phyloP scores from a whole-genome alignment of 257 asterid genomes.

The Solanum clarkiae region DNA sequence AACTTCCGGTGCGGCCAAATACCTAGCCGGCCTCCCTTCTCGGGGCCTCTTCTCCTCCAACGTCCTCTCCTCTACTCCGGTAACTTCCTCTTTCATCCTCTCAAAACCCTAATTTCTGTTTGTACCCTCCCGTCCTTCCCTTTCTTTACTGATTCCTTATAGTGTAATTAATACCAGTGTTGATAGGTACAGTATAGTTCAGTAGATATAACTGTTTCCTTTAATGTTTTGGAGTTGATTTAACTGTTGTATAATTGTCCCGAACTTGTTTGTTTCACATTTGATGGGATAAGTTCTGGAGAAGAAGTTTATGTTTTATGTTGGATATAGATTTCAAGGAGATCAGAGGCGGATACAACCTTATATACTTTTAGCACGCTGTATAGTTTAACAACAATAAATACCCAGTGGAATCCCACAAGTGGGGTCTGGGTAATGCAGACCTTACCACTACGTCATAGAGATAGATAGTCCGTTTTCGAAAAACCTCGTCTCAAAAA shows the following conservation, averaged over 20 bases:
- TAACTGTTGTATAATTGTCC: not conserved
- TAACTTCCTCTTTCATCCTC: conserved; percentile 1
- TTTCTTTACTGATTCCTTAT: not conserved
- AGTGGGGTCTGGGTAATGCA: too few relatives aligned
- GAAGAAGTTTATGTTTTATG: not conserved
- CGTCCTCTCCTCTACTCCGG: conserved; percentile 47
- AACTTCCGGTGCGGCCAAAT: conserved; percentile 17
- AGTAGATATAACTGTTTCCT: not conserved
- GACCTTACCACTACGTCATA: too few relatives aligned
- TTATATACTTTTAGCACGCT: not conserved
- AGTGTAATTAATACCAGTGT: not conserved
- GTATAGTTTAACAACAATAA: too few relatives aligned
- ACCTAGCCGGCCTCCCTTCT: conserved; percentile 54
- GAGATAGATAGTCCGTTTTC: too few relatives aligned
- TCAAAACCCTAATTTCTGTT: not conserved
- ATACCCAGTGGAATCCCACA: too few relatives aligned
- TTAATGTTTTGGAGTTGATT: not conserved
- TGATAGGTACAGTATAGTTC: not conserved
- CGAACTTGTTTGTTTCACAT: not conserved
- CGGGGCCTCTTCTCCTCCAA: conserved; percentile 68
- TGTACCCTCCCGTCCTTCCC: not conserved
- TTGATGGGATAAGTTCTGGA: not conserved
- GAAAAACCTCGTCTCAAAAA: too few relatives aligned
- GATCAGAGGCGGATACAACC: not conserved
- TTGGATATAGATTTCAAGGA: not conserved